Percentiles rank a stretch among this genome's conserved stretches.
Evolutionary conservation across 2,329 filamentous ascomycete genomes (phyloP).

Genomic region (Mariannaea sp.): DNA sequence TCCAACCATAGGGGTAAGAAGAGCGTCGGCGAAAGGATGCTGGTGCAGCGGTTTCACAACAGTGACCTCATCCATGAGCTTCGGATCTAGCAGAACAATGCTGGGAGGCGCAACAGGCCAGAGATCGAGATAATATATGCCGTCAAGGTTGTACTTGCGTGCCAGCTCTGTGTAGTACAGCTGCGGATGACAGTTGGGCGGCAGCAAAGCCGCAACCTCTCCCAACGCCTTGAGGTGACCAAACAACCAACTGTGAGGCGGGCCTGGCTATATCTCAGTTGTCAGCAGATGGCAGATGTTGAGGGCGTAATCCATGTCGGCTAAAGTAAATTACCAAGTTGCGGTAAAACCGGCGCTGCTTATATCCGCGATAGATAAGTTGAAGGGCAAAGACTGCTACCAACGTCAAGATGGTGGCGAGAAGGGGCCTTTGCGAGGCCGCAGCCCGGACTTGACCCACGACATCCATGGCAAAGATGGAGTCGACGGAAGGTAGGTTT

Average conservation of each 20-base stretch:
- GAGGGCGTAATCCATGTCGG: not conserved
- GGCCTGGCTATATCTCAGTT: not conserved
- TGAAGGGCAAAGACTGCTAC: not conserved
- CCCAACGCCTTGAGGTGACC: slow-evolving; percentile 18
- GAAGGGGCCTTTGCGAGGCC: not conserved
- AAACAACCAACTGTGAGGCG: slow-evolving; percentile 23
- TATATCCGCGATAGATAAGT: slow-evolving; percentile 4
- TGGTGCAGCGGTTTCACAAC: slow-evolving; percentile 3
- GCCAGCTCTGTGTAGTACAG: slow-evolving; percentile 18
- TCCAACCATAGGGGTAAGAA: slow-evolving; percentile 9
- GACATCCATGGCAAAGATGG: not conserved
- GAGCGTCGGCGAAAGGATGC: slow-evolving; percentile 3
- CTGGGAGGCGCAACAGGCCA: slow-evolving; percentile 12
- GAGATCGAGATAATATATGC: slow-evolving; percentile 23
- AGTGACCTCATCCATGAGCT: slow-evolving; percentile 9
- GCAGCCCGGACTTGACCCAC: not conserved
- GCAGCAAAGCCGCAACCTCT: slow-evolving; percentile 11
- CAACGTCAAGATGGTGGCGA: not conserved
- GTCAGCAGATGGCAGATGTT: not conserved
- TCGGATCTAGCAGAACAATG: slow-evolving; percentile 5
- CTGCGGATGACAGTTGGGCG: slow-evolving; percentile 20
- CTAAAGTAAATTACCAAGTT: slow-evolving; percentile 8
- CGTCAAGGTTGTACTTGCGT: slow-evolving; percentile 4
- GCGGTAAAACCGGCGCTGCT: slow-evolving; percentile 16
- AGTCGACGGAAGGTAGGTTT: not conserved